Evolutionary conservation across 2,329 filamentous ascomycete genomes (phyloP).

Genomic region (Xylariaceae sp.): DNA sequence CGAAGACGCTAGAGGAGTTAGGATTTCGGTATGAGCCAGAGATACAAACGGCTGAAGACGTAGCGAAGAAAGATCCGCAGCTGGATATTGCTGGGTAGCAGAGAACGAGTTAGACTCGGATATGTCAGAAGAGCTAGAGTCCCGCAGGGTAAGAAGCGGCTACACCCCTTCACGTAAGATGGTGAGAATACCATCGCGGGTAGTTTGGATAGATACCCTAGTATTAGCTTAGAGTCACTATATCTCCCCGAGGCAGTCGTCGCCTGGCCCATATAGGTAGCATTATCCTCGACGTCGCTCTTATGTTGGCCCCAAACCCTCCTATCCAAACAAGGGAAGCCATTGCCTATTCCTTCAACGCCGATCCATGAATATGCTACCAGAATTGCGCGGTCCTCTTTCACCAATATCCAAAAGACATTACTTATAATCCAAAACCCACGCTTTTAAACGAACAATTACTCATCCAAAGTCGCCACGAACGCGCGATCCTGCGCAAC

Average conservation of each 20-base stretch:
- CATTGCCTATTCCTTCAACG: background rate
- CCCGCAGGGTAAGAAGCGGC: background rate
- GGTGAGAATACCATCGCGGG: background rate
- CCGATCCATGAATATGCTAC: background rate
- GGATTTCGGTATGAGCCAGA: constrained; percentile 62
- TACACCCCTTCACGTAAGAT: background rate
- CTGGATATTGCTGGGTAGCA: constrained; percentile 19
- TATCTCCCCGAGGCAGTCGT: background rate
- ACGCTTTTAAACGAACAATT: background rate
- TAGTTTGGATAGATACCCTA: background rate
- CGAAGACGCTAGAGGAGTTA: constrained; percentile 70
- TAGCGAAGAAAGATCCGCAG: constrained; percentile 6
- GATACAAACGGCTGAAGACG: constrained; percentile 6
- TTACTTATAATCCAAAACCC: background rate
- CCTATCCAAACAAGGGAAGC: background rate
- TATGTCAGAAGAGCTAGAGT: background rate
- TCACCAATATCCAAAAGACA: background rate
- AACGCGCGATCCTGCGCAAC: constrained; percentile 28
- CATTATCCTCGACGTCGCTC: background rate
- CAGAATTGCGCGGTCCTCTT: background rate
- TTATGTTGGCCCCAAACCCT: background rate
- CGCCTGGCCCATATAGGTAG: background rate
- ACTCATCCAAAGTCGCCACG: constrained; percentile 6
- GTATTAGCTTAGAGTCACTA: background rate
- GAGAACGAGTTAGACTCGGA: background rate